These are phyloP conservation scores for Rhodomyrtus psidioides DNA, from an alignment of 441 rosid genomes.

Conservation along the genomic window DNA sequence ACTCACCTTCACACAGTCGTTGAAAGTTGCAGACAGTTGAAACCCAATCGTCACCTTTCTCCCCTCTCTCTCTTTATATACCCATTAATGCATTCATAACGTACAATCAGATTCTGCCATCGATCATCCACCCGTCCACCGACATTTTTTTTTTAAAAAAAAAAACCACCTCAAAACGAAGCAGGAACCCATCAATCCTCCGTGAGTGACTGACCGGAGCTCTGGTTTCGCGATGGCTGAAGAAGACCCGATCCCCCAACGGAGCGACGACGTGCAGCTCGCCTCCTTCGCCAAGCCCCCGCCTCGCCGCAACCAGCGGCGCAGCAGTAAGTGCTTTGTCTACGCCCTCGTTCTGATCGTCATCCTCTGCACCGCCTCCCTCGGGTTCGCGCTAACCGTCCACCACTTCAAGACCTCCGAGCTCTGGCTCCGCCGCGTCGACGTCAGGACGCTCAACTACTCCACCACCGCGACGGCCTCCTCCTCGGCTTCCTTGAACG, in stretches of 20 bases:
- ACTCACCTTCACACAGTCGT: neutral
- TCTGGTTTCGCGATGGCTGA: neutral
- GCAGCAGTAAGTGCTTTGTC: constrained; percentile 3
- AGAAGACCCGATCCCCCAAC: neutral
- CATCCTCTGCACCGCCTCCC: neutral
- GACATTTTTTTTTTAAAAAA: neutral
- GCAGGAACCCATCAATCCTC: neutral
- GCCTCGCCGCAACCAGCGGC: neutral
- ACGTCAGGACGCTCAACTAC: neutral
- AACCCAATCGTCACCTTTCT: neutral
- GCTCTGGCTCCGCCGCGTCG: neutral
- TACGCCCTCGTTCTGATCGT: neutral
- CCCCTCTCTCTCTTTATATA: neutral
- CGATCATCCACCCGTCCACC: neutral
- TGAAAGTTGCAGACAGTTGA: neutral
- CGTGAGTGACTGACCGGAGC: neutral
- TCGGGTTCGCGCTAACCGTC: neutral
- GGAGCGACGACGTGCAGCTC: neutral
- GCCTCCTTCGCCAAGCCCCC: neutral
- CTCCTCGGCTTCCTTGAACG: neutral
- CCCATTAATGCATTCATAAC: neutral
- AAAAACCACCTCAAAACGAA: neutral
- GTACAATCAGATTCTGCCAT: neutral
- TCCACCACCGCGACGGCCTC: neutral
- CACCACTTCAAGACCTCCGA: neutral